Percentiles rank a stretch among this genome's conserved stretches.
These are phyloP conservation scores for Austroboletus novae-zelandiae DNA, from an alignment of 1,284 basidiomycete species.

Conservation along the genomic window DNA sequence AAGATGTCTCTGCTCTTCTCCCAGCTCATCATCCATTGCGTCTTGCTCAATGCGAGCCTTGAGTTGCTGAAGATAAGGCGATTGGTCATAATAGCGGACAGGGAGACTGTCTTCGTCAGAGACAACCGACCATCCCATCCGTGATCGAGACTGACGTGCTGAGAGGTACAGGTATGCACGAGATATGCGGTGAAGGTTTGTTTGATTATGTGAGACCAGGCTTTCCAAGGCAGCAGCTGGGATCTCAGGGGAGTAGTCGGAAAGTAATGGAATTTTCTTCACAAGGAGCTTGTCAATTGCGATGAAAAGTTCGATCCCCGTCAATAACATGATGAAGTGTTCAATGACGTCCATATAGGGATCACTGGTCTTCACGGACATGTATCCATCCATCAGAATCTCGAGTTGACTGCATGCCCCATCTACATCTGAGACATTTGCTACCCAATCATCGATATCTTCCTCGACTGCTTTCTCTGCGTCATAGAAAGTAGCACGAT, in stretches of 20 bases:
- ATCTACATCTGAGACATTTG: background rate
- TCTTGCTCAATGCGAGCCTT: background rate
- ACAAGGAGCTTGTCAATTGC: background rate
- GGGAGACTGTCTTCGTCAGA: background rate
- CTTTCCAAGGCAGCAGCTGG: background rate
- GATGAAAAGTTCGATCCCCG: background rate
- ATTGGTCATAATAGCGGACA: background rate
- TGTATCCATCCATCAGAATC: background rate
- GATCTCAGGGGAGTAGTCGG: background rate
- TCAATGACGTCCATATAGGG: background rate
- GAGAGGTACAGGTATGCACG: conserved; percentile 1
- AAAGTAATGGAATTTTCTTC: background rate
- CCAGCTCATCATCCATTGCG: no score
- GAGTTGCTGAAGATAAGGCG: background rate
- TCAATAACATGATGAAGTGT: background rate
- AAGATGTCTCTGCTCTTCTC: no score
- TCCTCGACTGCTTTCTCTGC: background rate
- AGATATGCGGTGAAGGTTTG: background rate
- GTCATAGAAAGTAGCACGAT: conserved; percentile 15
- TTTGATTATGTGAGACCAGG: background rate
- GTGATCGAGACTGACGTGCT: background rate
- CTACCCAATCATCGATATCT: background rate
- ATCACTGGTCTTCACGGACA: background rate
- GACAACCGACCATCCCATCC: background rate
- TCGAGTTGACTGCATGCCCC: background rate